These are phyloP conservation scores for Orbilia ellipsospora DNA, from an alignment of 2,329 filamentous ascomycete genomes.

Conservation along the genomic window DNA sequence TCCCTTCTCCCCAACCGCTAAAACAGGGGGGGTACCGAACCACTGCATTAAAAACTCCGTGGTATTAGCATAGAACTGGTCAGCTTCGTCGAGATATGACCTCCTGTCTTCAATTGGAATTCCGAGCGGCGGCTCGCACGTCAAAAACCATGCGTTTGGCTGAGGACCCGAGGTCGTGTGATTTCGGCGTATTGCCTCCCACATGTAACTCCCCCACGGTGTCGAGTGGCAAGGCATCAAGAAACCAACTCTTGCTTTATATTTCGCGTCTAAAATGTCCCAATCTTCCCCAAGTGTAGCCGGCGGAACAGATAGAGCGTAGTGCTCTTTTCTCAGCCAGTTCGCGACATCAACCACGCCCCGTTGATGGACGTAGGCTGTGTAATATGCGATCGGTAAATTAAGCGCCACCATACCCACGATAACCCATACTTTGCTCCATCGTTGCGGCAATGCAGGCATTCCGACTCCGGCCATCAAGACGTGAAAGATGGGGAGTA, in stretches of 20 bases:
- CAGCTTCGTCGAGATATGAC: conserved; percentile 86
- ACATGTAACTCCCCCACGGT: conserved; percentile 85
- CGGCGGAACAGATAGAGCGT: conserved; percentile 37
- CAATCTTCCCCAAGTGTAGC: neutral
- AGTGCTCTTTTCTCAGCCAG: conserved; percentile 74
- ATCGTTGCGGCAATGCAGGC: conserved; percentile 41
- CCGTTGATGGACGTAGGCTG: conserved; percentile 79
- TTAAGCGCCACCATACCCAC: conserved; percentile 71
- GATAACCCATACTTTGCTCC: conserved; percentile 45
- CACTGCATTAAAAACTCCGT: conserved; percentile 68
- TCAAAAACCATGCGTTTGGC: conserved; percentile 61
- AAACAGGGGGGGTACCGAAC: conserved; percentile 50
- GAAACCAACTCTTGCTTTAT: conserved; percentile 73
- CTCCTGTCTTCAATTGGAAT: conserved; percentile 67
- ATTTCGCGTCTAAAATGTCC: neutral
- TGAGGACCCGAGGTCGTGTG: conserved; percentile 64
- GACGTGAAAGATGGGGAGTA: conserved; percentile 86
- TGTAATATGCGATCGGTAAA: conserved; percentile 76
- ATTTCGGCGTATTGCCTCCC: conserved; percentile 61
- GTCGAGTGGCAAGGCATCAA: conserved; percentile 96
- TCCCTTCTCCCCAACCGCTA: conserved; percentile 18
- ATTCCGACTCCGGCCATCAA: conserved; percentile 72
- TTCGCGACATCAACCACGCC: conserved; percentile 79
- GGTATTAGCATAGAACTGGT: conserved; percentile 82
- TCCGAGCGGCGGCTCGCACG: conserved; percentile 26